phyloP scores from a whole-genome alignment of 305 asterid genomes.

The Fraxinus dipetala region DNA sequence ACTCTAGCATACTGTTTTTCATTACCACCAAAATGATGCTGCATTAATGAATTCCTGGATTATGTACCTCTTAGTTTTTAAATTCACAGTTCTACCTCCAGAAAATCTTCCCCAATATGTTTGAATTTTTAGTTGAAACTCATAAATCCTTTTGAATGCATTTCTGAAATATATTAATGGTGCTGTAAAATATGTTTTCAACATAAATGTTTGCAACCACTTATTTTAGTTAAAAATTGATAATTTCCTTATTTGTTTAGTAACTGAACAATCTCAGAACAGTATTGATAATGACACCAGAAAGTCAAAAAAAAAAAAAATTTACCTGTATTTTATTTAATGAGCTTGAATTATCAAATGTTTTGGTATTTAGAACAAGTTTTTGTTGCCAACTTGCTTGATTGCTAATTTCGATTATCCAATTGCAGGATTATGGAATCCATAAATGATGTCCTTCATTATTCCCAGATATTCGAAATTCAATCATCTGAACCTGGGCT shows the following conservation, averaged over 20 bases:
- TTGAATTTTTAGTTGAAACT: not conserved
- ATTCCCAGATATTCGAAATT: slow-evolving; percentile 52
- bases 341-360: slow-evolving; percentile 4
- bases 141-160: not conserved
- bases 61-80: not conserved
- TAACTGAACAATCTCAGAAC: slow-evolving; percentile 1
- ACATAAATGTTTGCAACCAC: not conserved
- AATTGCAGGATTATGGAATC: slow-evolving; percentile 84
- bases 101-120: not conserved
- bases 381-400: slow-evolving; percentile 8
- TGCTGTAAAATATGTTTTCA: slow-evolving; percentile 6
- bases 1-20: not conserved
- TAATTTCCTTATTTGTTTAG: not conserved
- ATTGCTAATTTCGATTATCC: slow-evolving; percentile 20
- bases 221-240: slow-evolving; percentile 16
- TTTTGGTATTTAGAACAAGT: slow-evolving; percentile 9
- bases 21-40: not conserved
- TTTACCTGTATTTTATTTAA: not conserved
- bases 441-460: slow-evolving; percentile 58
- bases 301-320: not conserved
- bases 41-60: not conserved
- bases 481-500: slow-evolving; percentile 71
- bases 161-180: not conserved
- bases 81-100: not conserved
- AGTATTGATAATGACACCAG: slow-evolving; percentile 21